Conservation (phyloP, 2,329 filamentous ascomycete genomes). For the Claviceps fusiformis region DNA sequence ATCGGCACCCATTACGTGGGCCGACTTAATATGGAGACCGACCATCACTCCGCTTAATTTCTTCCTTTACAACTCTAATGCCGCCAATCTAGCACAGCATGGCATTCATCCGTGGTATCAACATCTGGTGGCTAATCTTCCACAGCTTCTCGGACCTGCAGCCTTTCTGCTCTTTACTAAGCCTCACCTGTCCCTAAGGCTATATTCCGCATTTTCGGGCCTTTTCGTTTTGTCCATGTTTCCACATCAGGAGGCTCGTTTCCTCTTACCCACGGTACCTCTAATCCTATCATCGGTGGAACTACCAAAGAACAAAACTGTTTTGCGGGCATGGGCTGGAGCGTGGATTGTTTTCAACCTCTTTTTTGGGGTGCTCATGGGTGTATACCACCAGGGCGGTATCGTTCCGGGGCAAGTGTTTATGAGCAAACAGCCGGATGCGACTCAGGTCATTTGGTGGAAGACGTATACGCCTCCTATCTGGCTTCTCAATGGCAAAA, state of each 20-base stretch:
- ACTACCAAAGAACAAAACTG: conserved; percentile 41
- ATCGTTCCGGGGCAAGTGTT: conserved; percentile 65
- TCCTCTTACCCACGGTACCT: conserved; percentile 61
- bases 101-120: conserved; percentile 70
- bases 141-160: conserved; percentile 59
- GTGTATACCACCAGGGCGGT: conserved; percentile 70
- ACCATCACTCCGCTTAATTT: conserved; percentile 70
- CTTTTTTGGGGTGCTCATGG: conserved; percentile 57
- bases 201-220: conserved; percentile 63
- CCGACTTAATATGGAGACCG: conserved; percentile 48
- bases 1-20: conserved; percentile 47
- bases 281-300: conserved; percentile 62
- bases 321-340: conserved; percentile 40
- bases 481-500: conserved; percentile 67
- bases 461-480: conserved; percentile 74
- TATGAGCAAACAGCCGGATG: conserved; percentile 54
- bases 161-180: conserved; percentile 44
- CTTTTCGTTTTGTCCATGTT: conserved; percentile 58
- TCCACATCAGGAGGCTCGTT: conserved; percentile 69
- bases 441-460: conserved; percentile 66
- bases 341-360: conserved; percentile 59
- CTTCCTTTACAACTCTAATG: conserved; percentile 57
- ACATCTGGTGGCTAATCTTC: conserved; percentile 55
- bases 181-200: conserved; percentile 44
- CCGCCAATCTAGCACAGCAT: conserved; percentile 59